Percentiles rank a stretch among this genome's conserved stretches.
Conservation (phyloP, 2,329 filamentous ascomycete species). For the Tolypocladium pustulatum region DNA sequence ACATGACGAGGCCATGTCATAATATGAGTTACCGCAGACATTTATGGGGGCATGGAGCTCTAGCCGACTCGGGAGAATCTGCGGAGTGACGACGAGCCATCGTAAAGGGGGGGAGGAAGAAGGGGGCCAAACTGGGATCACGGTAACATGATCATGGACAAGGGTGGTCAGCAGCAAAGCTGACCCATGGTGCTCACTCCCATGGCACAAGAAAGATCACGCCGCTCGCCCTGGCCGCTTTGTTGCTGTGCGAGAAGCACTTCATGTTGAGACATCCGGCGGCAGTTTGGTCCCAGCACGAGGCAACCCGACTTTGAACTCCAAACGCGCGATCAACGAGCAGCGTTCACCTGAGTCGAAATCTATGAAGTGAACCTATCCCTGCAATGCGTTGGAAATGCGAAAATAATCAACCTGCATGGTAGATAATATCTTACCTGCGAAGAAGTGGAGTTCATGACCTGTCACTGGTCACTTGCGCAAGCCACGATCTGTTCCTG, state of each 20-base stretch:
- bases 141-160: neutral
- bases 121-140: neutral
- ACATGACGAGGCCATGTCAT: neutral
- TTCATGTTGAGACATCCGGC: neutral
- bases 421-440: neutral
- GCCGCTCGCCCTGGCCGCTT: neutral
- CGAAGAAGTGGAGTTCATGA: neutral
- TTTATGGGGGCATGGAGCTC: neutral
- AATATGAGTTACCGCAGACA: neutral
- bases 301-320: neutral
- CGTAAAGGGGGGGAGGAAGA: neutral
- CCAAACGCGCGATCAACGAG: too few relatives aligned
- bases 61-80: neutral
- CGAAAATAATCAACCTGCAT: neutral
- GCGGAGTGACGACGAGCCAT: neutral
- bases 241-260: neutral
- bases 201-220: conserved; percentile 1
- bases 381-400: neutral
- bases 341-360: neutral
- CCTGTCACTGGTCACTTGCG: neutral
- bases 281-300: neutral
- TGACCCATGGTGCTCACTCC: neutral
- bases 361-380: neutral
- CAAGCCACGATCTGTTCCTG: neutral
- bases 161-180: neutral